These are phyloP conservation scores for Zoysia matrella DNA, from an alignment of 202 grass and related monocot species.

Conservation along the genomic window DNA sequence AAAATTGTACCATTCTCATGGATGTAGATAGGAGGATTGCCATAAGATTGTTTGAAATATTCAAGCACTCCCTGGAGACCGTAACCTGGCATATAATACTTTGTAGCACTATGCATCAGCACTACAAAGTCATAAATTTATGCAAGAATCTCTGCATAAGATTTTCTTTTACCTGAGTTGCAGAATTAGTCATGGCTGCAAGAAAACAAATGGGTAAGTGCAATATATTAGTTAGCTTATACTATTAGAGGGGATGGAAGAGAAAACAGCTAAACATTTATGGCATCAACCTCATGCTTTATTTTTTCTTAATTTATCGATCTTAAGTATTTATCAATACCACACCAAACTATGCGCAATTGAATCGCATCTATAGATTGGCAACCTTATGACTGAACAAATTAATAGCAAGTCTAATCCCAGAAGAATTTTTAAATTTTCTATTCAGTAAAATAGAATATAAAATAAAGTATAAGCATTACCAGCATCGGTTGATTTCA, in stretches of 20 bases:
- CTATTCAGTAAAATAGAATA: background rate
- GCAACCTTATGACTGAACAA: background rate
- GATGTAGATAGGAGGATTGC: slow-evolving; percentile 51
- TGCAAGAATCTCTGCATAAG: slow-evolving; percentile 1
- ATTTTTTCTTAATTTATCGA: background rate
- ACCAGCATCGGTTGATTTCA: background rate
- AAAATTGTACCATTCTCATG: slow-evolving; percentile 46
- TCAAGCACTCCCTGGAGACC: slow-evolving; percentile 41
- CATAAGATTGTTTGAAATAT: slow-evolving; percentile 54
- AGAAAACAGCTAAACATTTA: background rate
- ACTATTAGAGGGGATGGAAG: background rate
- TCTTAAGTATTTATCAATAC: background rate
- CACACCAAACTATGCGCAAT: background rate
- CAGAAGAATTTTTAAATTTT: background rate
- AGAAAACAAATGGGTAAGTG: background rate
- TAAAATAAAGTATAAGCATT: background rate
- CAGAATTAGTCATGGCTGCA: slow-evolving; percentile 37
- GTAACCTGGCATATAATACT: slow-evolving; percentile 34
- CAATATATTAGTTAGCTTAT: background rate
- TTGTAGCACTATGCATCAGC: slow-evolving; percentile 18
- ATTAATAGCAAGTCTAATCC: background rate
- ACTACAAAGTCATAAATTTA: slow-evolving; percentile 12
- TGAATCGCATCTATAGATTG: background rate
- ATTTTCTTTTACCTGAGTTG: slow-evolving; percentile 34
- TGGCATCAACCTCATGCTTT: background rate